These are phyloP conservation scores for Quercus rubra DNA, from an alignment of 306 rosid species.

Conservation along the genomic window DNA sequence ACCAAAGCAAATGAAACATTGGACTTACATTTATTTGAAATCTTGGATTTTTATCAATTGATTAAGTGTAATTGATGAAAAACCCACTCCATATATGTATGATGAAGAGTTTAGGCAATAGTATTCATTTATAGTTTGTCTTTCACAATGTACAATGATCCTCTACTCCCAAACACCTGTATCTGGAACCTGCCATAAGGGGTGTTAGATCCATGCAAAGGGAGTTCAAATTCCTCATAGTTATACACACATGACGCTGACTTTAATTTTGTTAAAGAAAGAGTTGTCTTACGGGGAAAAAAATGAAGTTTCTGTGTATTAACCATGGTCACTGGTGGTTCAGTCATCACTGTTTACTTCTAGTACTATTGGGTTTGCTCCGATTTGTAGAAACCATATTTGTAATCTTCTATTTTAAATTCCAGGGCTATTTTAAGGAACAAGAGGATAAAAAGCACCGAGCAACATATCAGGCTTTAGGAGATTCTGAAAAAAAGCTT, in stretches of 20 bases:
- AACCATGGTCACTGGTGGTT: neutral
- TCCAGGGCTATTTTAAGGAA: constrained; percentile 57
- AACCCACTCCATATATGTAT: neutral
- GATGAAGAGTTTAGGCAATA: neutral
- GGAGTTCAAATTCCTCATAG: neutral
- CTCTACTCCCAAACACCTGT: neutral
- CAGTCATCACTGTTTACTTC: neutral
- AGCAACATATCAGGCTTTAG: constrained; percentile 68
- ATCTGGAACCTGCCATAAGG: neutral
- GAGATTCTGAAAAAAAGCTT: constrained; percentile 71
- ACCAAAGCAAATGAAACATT: neutral
- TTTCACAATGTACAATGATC: neutral
- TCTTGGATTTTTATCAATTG: neutral
- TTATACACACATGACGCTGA: neutral
- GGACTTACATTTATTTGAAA: neutral
- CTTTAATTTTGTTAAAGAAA: neutral
- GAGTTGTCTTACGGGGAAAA: neutral
- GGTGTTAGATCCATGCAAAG: neutral
- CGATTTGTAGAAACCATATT: neutral
- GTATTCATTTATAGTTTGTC: neutral
- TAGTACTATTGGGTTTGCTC: neutral
- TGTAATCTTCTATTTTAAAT: neutral
- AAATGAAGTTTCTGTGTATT: neutral
- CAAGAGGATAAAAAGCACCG: constrained; percentile 86
- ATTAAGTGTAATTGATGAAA: neutral